Evolutionary conservation across 305 asterid species (phyloP).

Genomic region (Petunia hybrid): DNA sequence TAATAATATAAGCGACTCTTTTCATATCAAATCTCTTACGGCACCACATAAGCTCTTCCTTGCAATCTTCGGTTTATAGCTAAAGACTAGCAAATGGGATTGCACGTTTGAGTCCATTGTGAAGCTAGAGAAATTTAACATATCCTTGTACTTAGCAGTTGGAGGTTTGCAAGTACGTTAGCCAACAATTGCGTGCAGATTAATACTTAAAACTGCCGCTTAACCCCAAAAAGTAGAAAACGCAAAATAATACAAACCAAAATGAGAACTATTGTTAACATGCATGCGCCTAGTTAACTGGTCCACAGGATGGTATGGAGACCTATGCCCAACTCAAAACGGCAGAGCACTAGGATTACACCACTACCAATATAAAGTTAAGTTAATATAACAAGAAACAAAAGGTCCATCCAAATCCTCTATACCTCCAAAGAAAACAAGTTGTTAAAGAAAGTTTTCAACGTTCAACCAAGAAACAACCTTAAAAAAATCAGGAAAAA

Average conservation of each 20-base stretch:
- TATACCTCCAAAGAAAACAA: too few species aligned
- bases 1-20: not conserved
- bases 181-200: not conserved
- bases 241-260: not conserved
- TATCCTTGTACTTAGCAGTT: too few species aligned
- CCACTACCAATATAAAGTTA: not conserved
- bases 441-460: too few species aligned
- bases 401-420: not conserved
- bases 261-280: not conserved
- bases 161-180: not conserved
- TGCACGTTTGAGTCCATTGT: not conserved
- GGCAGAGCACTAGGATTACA: not conserved
- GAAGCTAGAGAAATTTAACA: not conserved
- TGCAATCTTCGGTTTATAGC: not conserved
- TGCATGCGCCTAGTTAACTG: not conserved
- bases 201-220: too few species aligned
- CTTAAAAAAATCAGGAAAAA: not conserved
- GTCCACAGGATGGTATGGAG: not conserved
- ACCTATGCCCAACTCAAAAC: slow-evolving; percentile 7
- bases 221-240: not conserved
- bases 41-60: not conserved
- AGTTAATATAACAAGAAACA: not conserved
- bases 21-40: not conserved
- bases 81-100: not conserved
- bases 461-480: not conserved